Percentiles rank a stretch among this genome's conserved stretches.
phyloP scores from a whole-genome alignment of 345 rosid genomes.

The Eucalyptus fibrosa region DNA sequence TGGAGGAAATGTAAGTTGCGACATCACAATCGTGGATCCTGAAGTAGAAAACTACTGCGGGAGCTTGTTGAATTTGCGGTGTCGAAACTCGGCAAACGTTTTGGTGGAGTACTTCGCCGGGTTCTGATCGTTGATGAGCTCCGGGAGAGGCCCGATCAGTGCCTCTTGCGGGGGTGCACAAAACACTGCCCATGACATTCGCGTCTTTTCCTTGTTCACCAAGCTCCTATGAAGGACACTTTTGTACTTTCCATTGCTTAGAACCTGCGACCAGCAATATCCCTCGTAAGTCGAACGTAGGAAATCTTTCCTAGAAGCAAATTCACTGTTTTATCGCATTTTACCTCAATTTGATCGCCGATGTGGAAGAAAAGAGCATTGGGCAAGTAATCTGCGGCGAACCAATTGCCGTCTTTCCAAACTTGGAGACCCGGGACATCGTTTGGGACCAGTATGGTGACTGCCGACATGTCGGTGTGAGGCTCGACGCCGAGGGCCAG shows the following conservation, averaged over 20 bases:
- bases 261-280: slow-evolving; percentile 11
- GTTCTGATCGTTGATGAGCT: slow-evolving; percentile 17
- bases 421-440: slow-evolving; percentile 43
- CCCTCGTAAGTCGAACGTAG: background rate
- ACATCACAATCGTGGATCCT: background rate
- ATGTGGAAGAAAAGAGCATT: slow-evolving; percentile 25
- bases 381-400: slow-evolving; percentile 27
- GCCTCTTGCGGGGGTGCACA: slow-evolving; percentile 22
- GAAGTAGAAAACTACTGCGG: slow-evolving; percentile 7
- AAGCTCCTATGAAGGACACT: slow-evolving; percentile 39
- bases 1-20: background rate
- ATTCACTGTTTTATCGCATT: background rate
- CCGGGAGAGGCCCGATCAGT: slow-evolving; percentile 27
- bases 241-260: slow-evolving; percentile 43
- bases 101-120: slow-evolving; percentile 24
- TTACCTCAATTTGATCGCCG: slow-evolving; percentile 47
- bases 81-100: slow-evolving; percentile 29
- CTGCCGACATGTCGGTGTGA: slow-evolving; percentile 49
- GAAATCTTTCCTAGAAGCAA: background rate
- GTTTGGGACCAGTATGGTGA: slow-evolving; percentile 36
- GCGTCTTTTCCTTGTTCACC: slow-evolving; percentile 25
- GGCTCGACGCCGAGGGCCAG: slow-evolving; percentile 47
- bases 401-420: slow-evolving; percentile 39
- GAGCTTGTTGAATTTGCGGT: slow-evolving; percentile 32
- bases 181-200: slow-evolving; percentile 50